Base-by-base conservation (phyloP, 2,329 filamentous ascomycete genomes). In the Ophiostoma ulmi region DNA sequence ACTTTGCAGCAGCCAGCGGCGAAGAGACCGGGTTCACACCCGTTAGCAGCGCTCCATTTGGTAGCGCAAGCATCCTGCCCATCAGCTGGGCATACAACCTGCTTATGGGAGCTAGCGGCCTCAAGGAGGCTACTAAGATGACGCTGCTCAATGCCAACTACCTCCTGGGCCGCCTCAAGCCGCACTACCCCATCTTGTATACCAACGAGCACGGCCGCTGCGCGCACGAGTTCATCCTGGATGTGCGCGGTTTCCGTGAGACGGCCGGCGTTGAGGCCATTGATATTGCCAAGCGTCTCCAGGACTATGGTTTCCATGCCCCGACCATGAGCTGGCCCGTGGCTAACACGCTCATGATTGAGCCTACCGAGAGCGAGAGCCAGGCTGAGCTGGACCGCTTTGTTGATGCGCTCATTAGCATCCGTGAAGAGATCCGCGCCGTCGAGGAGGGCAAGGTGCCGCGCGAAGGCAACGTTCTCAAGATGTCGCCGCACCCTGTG, bases 291-390 rank as follows among this genome's bases (percentile, higher is more conserved):
- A 98, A 98, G 85, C 92, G 94, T 73, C 88, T 98, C 26, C 94
- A 97, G 81, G 94, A 98, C 79, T 98, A 97, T 78, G 94, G 94
- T 61, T 98, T 98, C 87, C 94, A 98, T 80, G 92, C 94, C 1
- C 94, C 94, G 0, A 98, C 94, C 69, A 97, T 98, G 94, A 93
- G 90, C 78, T 97, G 92, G 92, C 94, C 94, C 1, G 93, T 98
- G 1, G 87, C 92, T 69, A 96, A 96, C 81, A 97, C 94, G 0
- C 87, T 98, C 64, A 98, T 98, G 94, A 97, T 98, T 75, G 94
- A 98, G 83, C 94, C 94, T 1, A 98, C 94, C 0, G 94, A 97
- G 82, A 94, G 90, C 17, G 94, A 98, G 83, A 92, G 88, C 80
- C 94, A 95, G 79, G 90, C 90, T 73, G 94, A 98, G 83, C 87